Base-by-base conservation (phyloP, 2,329 filamentous ascomycete genomes). In the Neodidymelliopsis sp. region DNA sequence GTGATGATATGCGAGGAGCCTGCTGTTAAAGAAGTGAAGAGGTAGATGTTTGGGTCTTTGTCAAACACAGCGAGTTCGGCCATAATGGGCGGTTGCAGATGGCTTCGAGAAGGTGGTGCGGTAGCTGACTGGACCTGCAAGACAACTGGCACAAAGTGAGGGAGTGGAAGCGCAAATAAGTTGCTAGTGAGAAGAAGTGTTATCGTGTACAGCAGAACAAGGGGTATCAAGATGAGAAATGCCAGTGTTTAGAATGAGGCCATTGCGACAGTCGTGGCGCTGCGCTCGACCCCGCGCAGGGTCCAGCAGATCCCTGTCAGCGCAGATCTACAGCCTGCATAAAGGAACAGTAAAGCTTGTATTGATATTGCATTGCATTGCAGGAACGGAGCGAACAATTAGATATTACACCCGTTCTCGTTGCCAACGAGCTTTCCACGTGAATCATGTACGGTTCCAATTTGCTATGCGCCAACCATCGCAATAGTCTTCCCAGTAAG, bases 1-100 rank as follows among this genome's bases (percentile, higher is more conserved):
- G 94, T 97, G 67, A 97, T 87, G 72, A 97, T 96, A 74, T 97
- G 91, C 18, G 91, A 96, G 29, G 91, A 96, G 57, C 94, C 94
- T 50, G 94, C 90, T 15, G 94, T 97, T 46, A 99, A 82, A 42
- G 93, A 97, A 53, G 94, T 97, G 78, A 95, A 97, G 65, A 99
- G 88, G 78, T 94, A 99, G 55, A 99, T 85, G 11, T 74, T 74
- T 3, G 74, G 73, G 58, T 79, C 77, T 48, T 72, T 73, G 50
- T 79, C 76, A 57, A 74, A 77, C 50, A 70, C 67, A 46, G 64
- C 67, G 55, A 79, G 72, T 46, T 78, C 75, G 28, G 62, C 49
- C 67, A 72, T 73, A 53, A 39, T 54, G 58, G 49, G 40, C 36
- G 40, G 48, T 25, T 34, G 50, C 37, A 30, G 37, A 33, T 13